Evolutionary conservation across 169 alveolate species (phyloP), one percentile per base, ranked within the genome.

Genomic region (Plasmodium ovale): DNA sequence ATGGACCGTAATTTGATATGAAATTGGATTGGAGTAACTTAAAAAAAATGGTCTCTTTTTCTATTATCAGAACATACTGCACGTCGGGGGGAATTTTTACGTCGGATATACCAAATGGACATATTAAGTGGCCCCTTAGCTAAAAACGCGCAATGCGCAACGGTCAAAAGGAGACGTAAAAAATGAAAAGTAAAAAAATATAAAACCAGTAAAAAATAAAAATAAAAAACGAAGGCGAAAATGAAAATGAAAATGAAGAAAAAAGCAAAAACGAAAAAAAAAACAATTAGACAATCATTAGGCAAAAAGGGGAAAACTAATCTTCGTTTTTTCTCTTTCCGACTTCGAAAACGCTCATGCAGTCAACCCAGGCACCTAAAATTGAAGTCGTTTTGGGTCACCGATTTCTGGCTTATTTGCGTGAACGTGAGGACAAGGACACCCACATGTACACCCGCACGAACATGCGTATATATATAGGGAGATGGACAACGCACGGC

Each of bases 11-110:
- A 44, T 62, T 79, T 4, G 42, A 58, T 60, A 92, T 62, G 42
- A 89, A 73, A 68, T 74, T 72, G 19, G 87, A 89, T 47, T 72
- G 87, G 25, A 92, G 84, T 27, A 92, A 51, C 49, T 87, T 69
- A 74, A 54, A 73, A 87, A 71, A 92, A 6, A 92, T 65, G 0
- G 94, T 92, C 27, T 92, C 94, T 71, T 92, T 92, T 68, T 92
- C 94, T 29, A 92, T 77, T 42, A 92, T 89, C 70, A 88, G 42
- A 53, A 68, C 74, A 59, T 88, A 88, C 47, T 88, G 49, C 4
- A 89, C 90, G 19, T 84, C 85, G 33, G 88, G 89, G 19, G 90
- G 62, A 39, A 93, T 67, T 37, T 31, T 33, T 53, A 92, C 67
- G 39, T 71, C 87, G 12, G 82, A 5, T 10, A 88, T 27, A n/a